Percentiles rank a stretch among this genome's conserved stretches.
Evolutionary conservation across 2,329 filamentous ascomycete genomes (phyloP).

Genomic region (Fulvia fulva): DNA sequence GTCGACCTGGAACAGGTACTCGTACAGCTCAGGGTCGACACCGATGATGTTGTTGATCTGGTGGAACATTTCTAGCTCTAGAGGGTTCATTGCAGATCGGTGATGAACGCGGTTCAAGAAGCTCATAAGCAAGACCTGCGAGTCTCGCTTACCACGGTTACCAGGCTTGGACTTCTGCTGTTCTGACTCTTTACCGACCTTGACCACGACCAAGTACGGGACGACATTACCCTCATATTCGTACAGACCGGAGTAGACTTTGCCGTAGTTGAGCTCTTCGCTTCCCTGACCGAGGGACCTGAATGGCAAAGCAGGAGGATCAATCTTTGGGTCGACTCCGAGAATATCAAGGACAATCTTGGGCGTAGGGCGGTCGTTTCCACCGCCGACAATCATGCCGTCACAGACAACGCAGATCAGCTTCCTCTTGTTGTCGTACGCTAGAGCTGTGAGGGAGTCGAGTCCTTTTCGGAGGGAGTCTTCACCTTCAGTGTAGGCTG

Average conservation of each 20-base stretch:
- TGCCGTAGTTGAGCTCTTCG: constrained; percentile 95
- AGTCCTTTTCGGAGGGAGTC: constrained; percentile 89
- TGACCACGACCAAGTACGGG: constrained; percentile 91
- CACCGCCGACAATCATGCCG: constrained; percentile 91
- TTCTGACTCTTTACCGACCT: constrained; percentile 95
- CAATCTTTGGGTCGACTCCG: constrained; percentile 92
- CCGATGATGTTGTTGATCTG: constrained; percentile 99
- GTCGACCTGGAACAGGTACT: constrained; percentile 96
- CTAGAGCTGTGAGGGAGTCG: constrained; percentile 87
- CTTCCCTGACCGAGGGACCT: constrained; percentile 84
- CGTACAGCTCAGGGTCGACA: constrained; percentile 94
- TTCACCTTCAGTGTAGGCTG: constrained; percentile 96
- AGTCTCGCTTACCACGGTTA: constrained; percentile 97
- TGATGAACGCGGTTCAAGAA: constrained; percentile 98
- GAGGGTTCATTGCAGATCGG: constrained; percentile 85
- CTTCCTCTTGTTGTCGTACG: constrained; percentile 98
- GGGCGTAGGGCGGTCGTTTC: constrained; percentile 93
- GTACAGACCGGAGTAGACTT: constrained; percentile 96
- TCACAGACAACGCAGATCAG: constrained; percentile 95
- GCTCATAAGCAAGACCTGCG: constrained; percentile 90
- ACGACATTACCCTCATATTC: constrained; percentile 97
- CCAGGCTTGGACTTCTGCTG: constrained; percentile 87
- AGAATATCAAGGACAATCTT: constrained; percentile 98
- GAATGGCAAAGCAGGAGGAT: constrained; percentile 90
- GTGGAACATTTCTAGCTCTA: constrained; percentile 97